Evolutionary conservation across 2,329 filamentous ascomycete genomes (phyloP), one percentile per base, ranked within the genome.

Genomic region (Bipolaris sorokiniana): DNA sequence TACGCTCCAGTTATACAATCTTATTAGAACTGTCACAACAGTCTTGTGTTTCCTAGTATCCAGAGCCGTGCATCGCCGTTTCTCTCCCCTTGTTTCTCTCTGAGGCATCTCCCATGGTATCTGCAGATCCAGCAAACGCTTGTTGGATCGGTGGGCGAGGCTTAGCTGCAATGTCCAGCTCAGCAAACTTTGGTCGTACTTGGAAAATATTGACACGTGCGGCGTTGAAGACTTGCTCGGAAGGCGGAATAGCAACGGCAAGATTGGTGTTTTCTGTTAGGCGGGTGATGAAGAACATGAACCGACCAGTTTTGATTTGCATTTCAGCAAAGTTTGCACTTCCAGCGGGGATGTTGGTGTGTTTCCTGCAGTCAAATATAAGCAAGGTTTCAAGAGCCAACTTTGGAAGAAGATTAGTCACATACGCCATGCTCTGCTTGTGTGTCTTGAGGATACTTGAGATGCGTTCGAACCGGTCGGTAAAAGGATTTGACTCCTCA

Each of bases 381-480:
- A 59, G 54, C 40, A 28, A 31, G 22, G 18, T 47, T 10, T n/a
- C 18, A 4, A 5, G 23, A 23, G 7, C 3, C 7, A 22, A 20
- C 11, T 33, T n/a, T 9, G 5, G 42, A 11, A 33, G 18, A 48
- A 22, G 20, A 76, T 1, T 31, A 31, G 75, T 3, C 76, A 78
- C 77, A 51, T 75, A 80, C 71, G 82, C 80, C 76, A 85, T 83
- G 48, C 79, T 86, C 80, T 98, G 94, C 81, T 98, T 99, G 82
- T 98, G 97, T 57, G 94, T 93, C 80, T 99, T 99, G 79, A 99
- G 90, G 72, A 99, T 97, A 76, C 97, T 98, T 61, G 90, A 95
- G 72, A 99, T 90, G 66, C 90, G 90, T 82, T 99, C 95, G 69
- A 97, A 92, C 2, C 95, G 90, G 78, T 99, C 95, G 48, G 90